Base-by-base conservation (phyloP, 306 rosid genomes). In the Lathyrus aphaca region DNA sequence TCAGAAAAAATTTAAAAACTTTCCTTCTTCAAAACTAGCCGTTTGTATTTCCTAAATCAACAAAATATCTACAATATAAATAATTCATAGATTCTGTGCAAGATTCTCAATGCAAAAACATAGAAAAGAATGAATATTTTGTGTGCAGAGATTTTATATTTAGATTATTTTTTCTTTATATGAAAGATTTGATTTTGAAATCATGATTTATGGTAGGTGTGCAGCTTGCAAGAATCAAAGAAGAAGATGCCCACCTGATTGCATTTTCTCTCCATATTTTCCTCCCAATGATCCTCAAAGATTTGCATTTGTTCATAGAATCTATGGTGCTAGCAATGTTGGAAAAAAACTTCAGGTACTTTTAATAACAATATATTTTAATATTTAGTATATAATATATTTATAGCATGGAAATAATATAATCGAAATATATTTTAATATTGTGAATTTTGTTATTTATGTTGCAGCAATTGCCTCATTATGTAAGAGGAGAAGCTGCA, bases 221-320 rank as follows among this genome's bases (percentile, higher is more conserved):
- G 93, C 89, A 29, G 93, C 91, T 78, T 90, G 96, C 74, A 90
- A 84, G 81, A 82, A 79, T 80, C 81, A 86, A 42, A 90, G 94
- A 79, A 85, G 91, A 66, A 86, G 71, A 49, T 93, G 93, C 12
- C 84, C 88, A 69, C 57, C 82, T 0, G 79, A 90, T 76, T 90
- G 98, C 82, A 79, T 88, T 69, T 88, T 90, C 75, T 78, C 86
- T 76, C 88, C 89, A 10, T 82, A 77, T 67, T 93, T 90, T 48
- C 90, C 97, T 66, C 70, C 90, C 6, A 80, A 83, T 44, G 82
- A 90, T 79, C 91, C 88, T 80, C 81, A 86, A 83, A 88, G 83
- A 85, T 90, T 90, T 80, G 71, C 86, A 10, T 65, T 11, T 49
- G 96, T 90, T 77, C 96, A 93, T 29, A 79, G 72, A 80, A 86